Evolutionary conservation across 2,329 filamentous ascomycete species (phyloP).

Genomic region (Coniosporium tulheliwenetii): DNA sequence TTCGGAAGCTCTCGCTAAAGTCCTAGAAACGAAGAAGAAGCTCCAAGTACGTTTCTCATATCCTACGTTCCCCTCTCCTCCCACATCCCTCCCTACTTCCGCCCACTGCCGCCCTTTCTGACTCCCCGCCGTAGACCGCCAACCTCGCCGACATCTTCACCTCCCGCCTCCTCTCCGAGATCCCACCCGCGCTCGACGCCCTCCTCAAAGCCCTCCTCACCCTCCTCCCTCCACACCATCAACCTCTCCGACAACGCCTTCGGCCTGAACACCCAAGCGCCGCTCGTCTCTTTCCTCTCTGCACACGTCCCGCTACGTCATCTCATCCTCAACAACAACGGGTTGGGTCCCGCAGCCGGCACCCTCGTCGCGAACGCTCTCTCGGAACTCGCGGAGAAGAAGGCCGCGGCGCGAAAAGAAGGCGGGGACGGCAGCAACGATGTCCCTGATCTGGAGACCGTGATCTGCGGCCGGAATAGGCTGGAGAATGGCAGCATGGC

Average conservation of each 20-base stretch:
- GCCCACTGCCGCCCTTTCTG: background rate
- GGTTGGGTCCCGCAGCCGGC: slow-evolving; percentile 80
- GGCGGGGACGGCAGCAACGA: slow-evolving; percentile 14
- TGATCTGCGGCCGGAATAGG: slow-evolving; percentile 90
- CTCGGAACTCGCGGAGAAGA: slow-evolving; percentile 66
- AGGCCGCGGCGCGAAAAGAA: slow-evolving; percentile 54
- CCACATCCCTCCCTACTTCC: background rate
- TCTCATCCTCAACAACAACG: slow-evolving; percentile 96
- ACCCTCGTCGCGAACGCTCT: slow-evolving; percentile 81
- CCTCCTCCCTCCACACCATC: slow-evolving; percentile 75
- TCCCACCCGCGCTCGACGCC: slow-evolving; percentile 72
- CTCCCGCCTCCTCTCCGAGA: slow-evolving; percentile 80
- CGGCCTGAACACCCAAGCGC: slow-evolving; percentile 84
- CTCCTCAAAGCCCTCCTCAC: slow-evolving; percentile 78
- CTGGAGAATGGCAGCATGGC: slow-evolving; percentile 93
- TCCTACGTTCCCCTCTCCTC: background rate
- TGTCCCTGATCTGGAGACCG: slow-evolving; percentile 79
- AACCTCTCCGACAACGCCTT: slow-evolving; percentile 98
- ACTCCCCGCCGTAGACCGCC: slow-evolving; percentile 38
- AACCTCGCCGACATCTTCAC: slow-evolving; percentile 98
- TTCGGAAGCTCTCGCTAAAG: slow-evolving; percentile 68
- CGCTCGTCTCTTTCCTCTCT: slow-evolving; percentile 80
- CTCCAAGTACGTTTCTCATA: slow-evolving; percentile 42
- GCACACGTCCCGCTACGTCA: slow-evolving; percentile 82
- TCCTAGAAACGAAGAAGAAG: slow-evolving; percentile 70